phyloP scores from a whole-genome alignment of 2,329 filamentous ascomycete genomes.

The Mollisia scopiformis region DNA sequence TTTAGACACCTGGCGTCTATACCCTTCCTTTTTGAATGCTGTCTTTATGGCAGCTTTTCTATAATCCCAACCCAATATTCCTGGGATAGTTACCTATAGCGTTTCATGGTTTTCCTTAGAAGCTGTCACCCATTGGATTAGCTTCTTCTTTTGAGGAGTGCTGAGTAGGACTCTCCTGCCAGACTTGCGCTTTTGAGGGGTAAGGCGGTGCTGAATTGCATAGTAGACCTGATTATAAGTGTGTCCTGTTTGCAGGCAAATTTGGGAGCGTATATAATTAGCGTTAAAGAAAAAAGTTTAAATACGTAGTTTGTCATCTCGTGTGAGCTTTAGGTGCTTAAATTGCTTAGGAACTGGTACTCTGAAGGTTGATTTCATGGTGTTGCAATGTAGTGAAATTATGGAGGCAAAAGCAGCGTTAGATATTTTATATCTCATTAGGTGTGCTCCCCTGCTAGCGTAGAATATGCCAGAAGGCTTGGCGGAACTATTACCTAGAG shows the following conservation, averaged over 20 bases:
- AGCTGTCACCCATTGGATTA: conserved; percentile 7
- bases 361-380: neutral
- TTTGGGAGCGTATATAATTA: neutral
- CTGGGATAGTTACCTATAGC: neutral
- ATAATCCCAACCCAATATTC: conserved; percentile 1
- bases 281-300: conserved; percentile 11
- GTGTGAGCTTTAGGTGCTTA: neutral
- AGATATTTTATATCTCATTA: neutral
- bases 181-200: conserved; percentile 10
- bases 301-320: conserved; percentile 14
- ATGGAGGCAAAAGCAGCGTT: conserved; percentile 1
- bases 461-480: conserved; percentile 1
- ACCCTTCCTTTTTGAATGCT: conserved; percentile 18
- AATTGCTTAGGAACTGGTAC: neutral
- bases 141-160: conserved; percentile 14
- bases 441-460: neutral
- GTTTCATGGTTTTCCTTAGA: conserved; percentile 1
- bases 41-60: conserved; percentile 4
- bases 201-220: conserved; percentile 10
- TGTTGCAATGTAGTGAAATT: neutral
- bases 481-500: neutral
- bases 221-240: conserved; percentile 10
- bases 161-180: conserved; percentile 5
- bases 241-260: neutral
- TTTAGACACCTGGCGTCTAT: neutral